phyloP scores from a whole-genome alignment of 768 basidiomycete species.

The Termitomyces eurrhizus region DNA sequence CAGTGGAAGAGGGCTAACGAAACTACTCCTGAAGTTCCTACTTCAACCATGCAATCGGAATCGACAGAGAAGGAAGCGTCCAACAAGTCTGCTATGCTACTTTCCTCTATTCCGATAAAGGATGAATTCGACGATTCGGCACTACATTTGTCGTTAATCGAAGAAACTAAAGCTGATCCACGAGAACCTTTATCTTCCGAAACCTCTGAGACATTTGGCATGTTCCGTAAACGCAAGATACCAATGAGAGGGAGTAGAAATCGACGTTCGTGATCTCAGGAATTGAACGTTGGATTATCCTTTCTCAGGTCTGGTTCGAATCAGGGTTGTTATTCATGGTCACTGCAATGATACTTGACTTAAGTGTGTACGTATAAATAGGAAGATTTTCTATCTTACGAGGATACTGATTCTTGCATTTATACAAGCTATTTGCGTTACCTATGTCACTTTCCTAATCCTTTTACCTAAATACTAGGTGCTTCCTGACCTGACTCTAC shows the following conservation, averaged over 20 bases:
- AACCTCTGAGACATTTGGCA: conserved; percentile 7
- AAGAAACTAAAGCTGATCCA: not conserved
- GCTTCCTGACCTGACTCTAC: too few species aligned
- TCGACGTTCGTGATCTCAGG: conserved; percentile 10
- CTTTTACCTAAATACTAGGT: too few species aligned
- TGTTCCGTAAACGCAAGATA: conserved; percentile 31
- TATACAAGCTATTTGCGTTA: too few species aligned
- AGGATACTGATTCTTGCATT: not conserved
- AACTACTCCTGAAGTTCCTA: not conserved
- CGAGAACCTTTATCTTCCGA: conserved; percentile 3
- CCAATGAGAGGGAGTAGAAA: conserved; percentile 20
- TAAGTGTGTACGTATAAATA: too few species aligned
- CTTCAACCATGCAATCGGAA: not conserved
- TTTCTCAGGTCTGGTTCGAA: not conserved
- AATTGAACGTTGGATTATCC: not conserved
- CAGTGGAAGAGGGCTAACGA: conserved; percentile 28
- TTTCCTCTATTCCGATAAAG: not conserved
- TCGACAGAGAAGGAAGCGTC: not conserved
- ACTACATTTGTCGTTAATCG: not conserved
- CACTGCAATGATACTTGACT: not conserved
- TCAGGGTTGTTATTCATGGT: not conserved
- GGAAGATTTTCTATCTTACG: not conserved
- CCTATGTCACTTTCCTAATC: too few species aligned
- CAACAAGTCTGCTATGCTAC: not conserved
- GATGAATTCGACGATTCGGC: not conserved